Evolutionary conservation across 495 filamentous ascomycete genomes (phyloP).

Genomic region (Gamarada debralockiae): DNA sequence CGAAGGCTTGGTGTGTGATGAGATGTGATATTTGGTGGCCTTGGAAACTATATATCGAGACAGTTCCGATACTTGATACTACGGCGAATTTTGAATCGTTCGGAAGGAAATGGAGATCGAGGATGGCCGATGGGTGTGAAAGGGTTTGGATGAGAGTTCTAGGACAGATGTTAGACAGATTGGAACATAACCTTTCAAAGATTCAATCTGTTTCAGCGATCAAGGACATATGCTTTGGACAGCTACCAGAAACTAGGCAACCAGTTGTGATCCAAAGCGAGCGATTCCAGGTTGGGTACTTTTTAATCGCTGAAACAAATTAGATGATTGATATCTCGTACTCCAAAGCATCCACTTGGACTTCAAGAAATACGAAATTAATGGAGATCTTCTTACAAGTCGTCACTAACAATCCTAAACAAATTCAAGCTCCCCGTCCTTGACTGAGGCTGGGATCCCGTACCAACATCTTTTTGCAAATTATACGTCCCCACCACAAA

Average conservation of each 20-base stretch:
- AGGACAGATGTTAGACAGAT: not conserved
- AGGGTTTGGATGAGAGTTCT: conserved; percentile 6
- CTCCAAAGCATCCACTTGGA: not conserved
- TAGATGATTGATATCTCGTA: not conserved
- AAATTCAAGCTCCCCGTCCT: conserved; percentile 72
- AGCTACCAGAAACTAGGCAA: too few species aligned
- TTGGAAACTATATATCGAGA: conserved; percentile 56
- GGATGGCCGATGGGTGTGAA: conserved; percentile 33
- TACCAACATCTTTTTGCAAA: conserved; percentile 48
- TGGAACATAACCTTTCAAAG: too few species aligned
- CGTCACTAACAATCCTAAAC: conserved; percentile 47
- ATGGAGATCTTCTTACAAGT: conserved; percentile 43
- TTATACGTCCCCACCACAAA: conserved; percentile 87
- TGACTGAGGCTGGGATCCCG: conserved; percentile 23
- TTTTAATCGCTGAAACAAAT: not conserved
- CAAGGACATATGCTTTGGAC: too few species aligned
- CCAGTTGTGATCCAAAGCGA: too few species aligned
- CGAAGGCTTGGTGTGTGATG: conserved; percentile 12
- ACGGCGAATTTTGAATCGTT: conserved; percentile 31
- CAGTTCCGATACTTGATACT: conserved; percentile 59
- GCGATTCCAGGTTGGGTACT: too few species aligned
- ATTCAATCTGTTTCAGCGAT: too few species aligned
- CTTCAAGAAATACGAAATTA: not conserved
- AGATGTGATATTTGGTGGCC: not conserved
- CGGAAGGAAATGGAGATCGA: conserved; percentile 83